phyloP scores from a whole-genome alignment of 2,329 filamentous ascomycete species.

The Aspergillus hiratsukae region DNA sequence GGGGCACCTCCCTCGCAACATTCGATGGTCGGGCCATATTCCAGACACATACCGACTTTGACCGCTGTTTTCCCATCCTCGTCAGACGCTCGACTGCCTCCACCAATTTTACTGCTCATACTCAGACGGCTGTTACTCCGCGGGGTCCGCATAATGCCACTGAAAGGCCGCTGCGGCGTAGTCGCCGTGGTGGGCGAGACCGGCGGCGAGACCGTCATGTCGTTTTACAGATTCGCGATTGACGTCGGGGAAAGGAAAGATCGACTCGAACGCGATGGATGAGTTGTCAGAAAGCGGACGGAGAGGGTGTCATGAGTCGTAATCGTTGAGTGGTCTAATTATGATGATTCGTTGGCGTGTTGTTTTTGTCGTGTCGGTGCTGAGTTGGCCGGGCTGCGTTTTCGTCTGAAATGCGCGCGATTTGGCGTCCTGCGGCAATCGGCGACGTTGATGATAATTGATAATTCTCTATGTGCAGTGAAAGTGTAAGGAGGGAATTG shows the following conservation, averaged over 20 bases:
- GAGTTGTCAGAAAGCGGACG: not conserved
- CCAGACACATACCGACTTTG: constrained; percentile 82
- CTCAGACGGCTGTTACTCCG: constrained; percentile 83
- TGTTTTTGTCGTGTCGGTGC: not conserved
- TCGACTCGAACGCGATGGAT: not conserved
- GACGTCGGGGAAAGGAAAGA: constrained; percentile 3
- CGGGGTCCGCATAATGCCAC: constrained; percentile 71
- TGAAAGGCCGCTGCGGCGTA: constrained; percentile 65
- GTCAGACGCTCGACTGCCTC: constrained; percentile 78
- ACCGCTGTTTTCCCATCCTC: constrained; percentile 88
- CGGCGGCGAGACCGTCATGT: constrained; percentile 67
- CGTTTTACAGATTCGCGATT: constrained; percentile 11
- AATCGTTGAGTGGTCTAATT: not conserved
- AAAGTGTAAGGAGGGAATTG: constrained; percentile 1
- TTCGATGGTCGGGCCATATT: not conserved
- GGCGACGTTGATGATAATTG: constrained; percentile 11
- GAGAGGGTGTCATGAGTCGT: not conserved
- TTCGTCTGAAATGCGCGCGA: constrained; percentile 11
- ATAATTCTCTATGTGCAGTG: constrained; percentile 5
- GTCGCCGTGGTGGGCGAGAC: constrained; percentile 56
- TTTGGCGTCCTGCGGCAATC: constrained; percentile 19
- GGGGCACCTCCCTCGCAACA: not conserved
- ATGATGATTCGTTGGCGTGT: not conserved
- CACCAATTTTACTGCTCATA: constrained; percentile 66
- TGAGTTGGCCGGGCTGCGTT: not conserved